Evolutionary conservation across 768 basidiomycete species (phyloP).

Genomic region (Mycena pura): DNA sequence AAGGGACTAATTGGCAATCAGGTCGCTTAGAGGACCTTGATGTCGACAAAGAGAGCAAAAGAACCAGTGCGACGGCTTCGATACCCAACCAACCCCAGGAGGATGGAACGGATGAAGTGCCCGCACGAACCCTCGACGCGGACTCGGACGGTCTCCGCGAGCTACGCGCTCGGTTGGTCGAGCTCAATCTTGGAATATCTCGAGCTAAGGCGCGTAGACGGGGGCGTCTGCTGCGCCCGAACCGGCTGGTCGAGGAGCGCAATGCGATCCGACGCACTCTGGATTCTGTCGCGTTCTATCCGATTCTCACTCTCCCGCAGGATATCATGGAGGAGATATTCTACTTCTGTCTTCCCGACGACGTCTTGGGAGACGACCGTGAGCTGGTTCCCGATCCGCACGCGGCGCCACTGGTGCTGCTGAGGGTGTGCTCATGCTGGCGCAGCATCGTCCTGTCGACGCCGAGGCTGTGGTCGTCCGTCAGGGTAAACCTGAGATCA

Average conservation of each 20-base stretch:
- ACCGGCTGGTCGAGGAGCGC: constrained; percentile 12
- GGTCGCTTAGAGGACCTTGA: too few relatives aligned
- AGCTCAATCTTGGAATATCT: constrained; percentile 17
- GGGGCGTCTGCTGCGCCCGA: constrained; percentile 5
- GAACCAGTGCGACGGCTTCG: not conserved
- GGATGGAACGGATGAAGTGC: not conserved
- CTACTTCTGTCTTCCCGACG: constrained; percentile 8
- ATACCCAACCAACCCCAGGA: not conserved
- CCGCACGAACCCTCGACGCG: not conserved
- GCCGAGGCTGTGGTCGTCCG: constrained; percentile 9
- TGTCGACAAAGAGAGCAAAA: too few relatives aligned
- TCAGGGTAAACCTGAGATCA: constrained; percentile 8
- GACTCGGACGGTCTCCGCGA: not conserved
- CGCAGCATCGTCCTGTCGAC: constrained; percentile 10
- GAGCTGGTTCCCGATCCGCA: not conserved
- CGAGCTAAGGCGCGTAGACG: not conserved
- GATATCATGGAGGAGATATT: constrained; percentile 19
- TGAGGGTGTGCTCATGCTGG: constrained; percentile 9
- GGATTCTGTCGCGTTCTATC: constrained; percentile 9
- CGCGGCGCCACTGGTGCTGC: constrained; percentile 4
- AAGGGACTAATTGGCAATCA: too few relatives aligned
- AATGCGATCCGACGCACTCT: constrained; percentile 1
- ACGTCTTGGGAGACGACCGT: not conserved
- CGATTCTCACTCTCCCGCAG: constrained; percentile 9
- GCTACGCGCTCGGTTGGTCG: constrained; percentile 9